Evolutionary conservation across 2,329 filamentous ascomycete species (phyloP), one percentile per base, ranked within the genome.

Genomic region (Trichoderma afroharzianum): DNA sequence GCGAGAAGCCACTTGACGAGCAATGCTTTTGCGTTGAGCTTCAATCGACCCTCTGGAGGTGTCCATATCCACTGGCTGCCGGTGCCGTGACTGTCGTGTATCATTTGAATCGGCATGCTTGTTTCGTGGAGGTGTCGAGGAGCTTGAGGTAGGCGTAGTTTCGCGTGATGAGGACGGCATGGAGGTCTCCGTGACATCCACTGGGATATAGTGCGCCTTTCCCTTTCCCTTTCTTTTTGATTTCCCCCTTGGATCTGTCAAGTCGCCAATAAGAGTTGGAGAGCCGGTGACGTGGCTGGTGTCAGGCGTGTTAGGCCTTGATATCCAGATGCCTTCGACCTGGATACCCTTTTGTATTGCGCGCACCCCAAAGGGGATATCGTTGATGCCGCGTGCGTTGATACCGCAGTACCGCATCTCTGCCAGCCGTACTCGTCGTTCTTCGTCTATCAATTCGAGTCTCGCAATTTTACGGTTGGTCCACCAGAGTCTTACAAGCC

Each of bases 281-380:
- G 74, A 74, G 6, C 78, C 77, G 36, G 74, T 70, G 8, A 69
- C 47, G 12, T 76, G 76, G 39, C 75, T 78, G 50, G 64, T 63
- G 6, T 74, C 75, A 2, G 84, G 83, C 12, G 83, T 84, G 11
- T 82, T 81, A 58, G 85, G 84, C 66, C 84, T 83, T 28, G 89
- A 91, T 63, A 92, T 89, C 91, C 92, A 94, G 64, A 98, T 94
- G 4, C 94, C 95, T 74, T 97, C 93, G 8, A 97, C 88, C 78
- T 95, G 88, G 57, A 97, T 85, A 6, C 94, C 94, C 75, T 88
- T 92, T 79, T 97, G 91, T 61, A 98, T 88, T 7, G 95, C 95
- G 75, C 92, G 90, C 68, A 96, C 89, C 24, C 95, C 95, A 77
- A 98, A 98, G 0, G 94, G 94, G 43, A 97, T 88, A 11, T 93